phyloP scores from a whole-genome alignment of 148 eudicot genomes.

The Heliamphora exappendiculata region DNA sequence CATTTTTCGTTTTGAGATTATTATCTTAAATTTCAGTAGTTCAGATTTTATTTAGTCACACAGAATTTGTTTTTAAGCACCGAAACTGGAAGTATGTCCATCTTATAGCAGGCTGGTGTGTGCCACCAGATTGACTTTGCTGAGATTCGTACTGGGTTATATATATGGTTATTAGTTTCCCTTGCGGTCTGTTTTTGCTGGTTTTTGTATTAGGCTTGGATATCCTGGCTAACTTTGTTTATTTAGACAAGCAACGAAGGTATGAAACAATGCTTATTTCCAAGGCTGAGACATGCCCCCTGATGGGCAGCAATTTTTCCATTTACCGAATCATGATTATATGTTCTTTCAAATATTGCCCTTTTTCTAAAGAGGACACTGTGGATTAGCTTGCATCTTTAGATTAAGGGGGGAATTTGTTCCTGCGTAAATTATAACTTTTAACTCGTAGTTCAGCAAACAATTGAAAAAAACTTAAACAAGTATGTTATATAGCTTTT shows the following conservation, averaged over 20 bases:
- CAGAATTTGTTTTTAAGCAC: background rate
- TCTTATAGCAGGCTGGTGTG: background rate
- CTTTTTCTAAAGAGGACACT: background rate
- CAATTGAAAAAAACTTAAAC: too few species aligned
- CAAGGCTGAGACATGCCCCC: background rate
- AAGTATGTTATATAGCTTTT: too few species aligned
- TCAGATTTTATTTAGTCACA: background rate
- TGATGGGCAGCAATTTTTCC: background rate
- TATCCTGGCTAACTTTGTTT: background rate
- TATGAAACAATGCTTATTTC: background rate
- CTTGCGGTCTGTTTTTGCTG: background rate
- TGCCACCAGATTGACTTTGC: background rate
- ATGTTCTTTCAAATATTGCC: background rate
- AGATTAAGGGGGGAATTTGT: too few species aligned
- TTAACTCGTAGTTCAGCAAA: too few species aligned
- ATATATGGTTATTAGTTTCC: background rate
- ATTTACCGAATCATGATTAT: background rate
- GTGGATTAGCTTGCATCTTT: background rate
- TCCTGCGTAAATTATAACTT: too few species aligned
- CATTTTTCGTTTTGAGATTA: background rate
- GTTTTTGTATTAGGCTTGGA: conserved; percentile 3
- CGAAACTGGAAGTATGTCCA: background rate
- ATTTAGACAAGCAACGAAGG: background rate
- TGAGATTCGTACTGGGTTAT: background rate
- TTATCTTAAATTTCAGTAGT: background rate